Base-by-base conservation (phyloP, 495 filamentous ascomycete genomes). In the Sporormia fimetaria region DNA sequence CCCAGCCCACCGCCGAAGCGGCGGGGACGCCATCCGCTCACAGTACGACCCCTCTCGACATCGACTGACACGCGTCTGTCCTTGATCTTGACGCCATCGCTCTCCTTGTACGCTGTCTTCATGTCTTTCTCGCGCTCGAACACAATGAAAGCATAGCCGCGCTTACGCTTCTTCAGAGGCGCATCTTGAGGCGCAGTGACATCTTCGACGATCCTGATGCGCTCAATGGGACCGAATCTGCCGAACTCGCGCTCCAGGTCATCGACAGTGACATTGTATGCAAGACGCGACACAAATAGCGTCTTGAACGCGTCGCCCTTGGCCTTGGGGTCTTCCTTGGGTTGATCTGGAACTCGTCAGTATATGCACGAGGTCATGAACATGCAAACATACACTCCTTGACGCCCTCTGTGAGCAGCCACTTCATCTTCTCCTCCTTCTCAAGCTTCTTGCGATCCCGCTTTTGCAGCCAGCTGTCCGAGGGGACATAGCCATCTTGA, bases 41-140 rank as follows among this genome's bases (percentile, higher is more conserved):
- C 85, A 24, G 90, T 95, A 40, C 90, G 81, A 47, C 90, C 92
- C 57, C 92, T 80, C 62, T 98, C 90, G 34, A 95, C 88, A 62
- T 98, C 90, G 42, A 98, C 87, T 56, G 92, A 73, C 47, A 95
- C 83, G 37, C 81, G 78, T 51, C 90, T 78, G 52, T 87, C 87
- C 60, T 83, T 92, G 66, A 96, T 94, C 29, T 80, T 77, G 43
- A 94, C 81, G 52, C 83, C 83, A 73, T 95, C 90, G 59, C 76
- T 81, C 59, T 82, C 80, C 63, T 85, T 85, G 66, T 84, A 85
- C 55, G 80, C 80, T 94, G 90, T 88, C 80, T 93, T 95, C 92
- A 98, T 95, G 57, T 98, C 90, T 64, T 88, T 87, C 62, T 96
- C 90, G 56, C 84, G 78, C 64, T 96, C 88, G 60, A 87, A 98